phyloP scores from a whole-genome alignment of 73 alveolate genomes.

The Stentor roeselii region DNA sequence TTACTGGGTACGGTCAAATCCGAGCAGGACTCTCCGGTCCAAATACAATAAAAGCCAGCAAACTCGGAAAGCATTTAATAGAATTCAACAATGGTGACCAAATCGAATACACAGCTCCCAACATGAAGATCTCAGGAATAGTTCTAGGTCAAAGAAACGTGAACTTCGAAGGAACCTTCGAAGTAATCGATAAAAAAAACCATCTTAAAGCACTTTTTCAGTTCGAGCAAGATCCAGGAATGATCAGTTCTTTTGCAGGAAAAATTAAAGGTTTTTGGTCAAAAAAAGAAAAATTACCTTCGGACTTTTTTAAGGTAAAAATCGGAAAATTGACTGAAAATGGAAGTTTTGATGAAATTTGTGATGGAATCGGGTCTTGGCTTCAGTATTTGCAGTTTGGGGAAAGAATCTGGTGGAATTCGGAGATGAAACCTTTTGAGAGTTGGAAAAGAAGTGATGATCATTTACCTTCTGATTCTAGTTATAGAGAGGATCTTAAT shows the following conservation, averaged over 20 bases:
- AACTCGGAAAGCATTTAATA: slow-evolving; percentile 72
- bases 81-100: slow-evolving; percentile 78
- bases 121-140: slow-evolving; percentile 68
- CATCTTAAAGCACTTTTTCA: slow-evolving; percentile 39
- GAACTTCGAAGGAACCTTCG: slow-evolving; percentile 50
- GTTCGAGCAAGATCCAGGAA: slow-evolving; percentile 23
- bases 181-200: slow-evolving; percentile 46
- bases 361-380: slow-evolving; percentile 58
- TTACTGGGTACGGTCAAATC: slow-evolving; percentile 73
- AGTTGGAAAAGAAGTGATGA: neutral
- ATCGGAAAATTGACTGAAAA: neutral
- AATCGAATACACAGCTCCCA: slow-evolving; percentile 60
- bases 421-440: slow-evolving; percentile 35
- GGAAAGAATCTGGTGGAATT: slow-evolving; percentile 56
- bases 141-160: slow-evolving; percentile 61
- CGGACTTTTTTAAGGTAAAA: neutral
- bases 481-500: slow-evolving; percentile 86
- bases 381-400: slow-evolving; percentile 37
- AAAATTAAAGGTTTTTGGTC: neutral
- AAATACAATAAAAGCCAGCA: slow-evolving; percentile 62
- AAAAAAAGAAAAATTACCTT: neutral
- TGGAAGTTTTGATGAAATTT: neutral
- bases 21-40: slow-evolving; percentile 57
- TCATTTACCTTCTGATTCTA: slow-evolving; percentile 76
- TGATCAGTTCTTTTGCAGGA: neutral